Evolutionary conservation across 139 green algal species (phyloP).

Genomic region (Pseudopediastrum boryanum): DNA sequence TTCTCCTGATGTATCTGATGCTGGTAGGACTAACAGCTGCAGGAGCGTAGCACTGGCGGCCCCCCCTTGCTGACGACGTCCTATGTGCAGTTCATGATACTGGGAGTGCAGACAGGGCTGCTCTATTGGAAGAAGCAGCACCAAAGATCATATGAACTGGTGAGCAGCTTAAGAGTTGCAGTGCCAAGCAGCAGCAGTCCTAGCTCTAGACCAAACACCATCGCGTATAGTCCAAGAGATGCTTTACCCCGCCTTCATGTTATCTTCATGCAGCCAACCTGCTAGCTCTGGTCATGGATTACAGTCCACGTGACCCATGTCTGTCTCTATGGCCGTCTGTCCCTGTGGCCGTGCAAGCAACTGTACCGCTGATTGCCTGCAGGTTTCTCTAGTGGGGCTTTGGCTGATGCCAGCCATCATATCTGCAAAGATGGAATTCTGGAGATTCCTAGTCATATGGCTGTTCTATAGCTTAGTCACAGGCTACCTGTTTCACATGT

Average conservation of each 20-base stretch:
- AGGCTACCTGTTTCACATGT: slow-evolving; percentile 67
- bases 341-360: background rate
- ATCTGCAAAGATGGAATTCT: slow-evolving; percentile 72
- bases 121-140: slow-evolving; percentile 80
- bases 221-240: background rate
- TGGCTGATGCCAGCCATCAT: slow-evolving; percentile 86
- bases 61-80: background rate
- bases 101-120: slow-evolving; percentile 66
- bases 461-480: slow-evolving; percentile 67
- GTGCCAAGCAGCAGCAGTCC: background rate
- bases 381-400: slow-evolving; percentile 82
- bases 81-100: slow-evolving; percentile 17
- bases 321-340: background rate
- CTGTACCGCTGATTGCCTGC: background rate
- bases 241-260: background rate
- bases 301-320: background rate
- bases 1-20: slow-evolving; percentile 40
- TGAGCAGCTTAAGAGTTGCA: slow-evolving; percentile 14
- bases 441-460: slow-evolving; percentile 80
- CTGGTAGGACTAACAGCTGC: slow-evolving; percentile 20
- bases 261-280: background rate
- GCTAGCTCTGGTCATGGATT: background rate
- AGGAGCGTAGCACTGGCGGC: background rate
- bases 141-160: slow-evolving; percentile 79
- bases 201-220: background rate